Base-by-base conservation (phyloP, 768 basidiomycete species). In the Tricholomella constricta region DNA sequence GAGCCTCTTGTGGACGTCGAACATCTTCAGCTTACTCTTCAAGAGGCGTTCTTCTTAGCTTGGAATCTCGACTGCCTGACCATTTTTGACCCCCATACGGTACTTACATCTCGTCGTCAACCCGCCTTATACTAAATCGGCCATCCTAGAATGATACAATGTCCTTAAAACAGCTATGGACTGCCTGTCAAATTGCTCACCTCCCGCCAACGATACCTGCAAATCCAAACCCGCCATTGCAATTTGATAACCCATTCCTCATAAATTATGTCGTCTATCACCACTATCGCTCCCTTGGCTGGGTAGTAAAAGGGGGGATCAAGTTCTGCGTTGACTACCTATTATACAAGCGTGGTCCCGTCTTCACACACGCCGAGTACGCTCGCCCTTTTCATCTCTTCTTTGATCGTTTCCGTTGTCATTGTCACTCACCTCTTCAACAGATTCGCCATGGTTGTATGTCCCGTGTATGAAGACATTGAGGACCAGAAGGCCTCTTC, bases 281-380 rank as follows among this genome's bases (percentile, higher is more conserved):
- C 67, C 94, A 98, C 69, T 98, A 90, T 65, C 84, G 96, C 14
- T 94, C 94, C 4, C 79, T 98, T 7, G 97, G 97, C 22, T 99
- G 96, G 97, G 91, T 98, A 17, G 86, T 97, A 57, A 93, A 94
- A 69, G 84, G 86, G 25, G 97, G 97, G 1, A 86, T 97, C 76
- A 99, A 99, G 69, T 99, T 99, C 70, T 98, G 95, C 62, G 89
- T 89, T 34, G 97, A 99, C 64, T 94, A 89, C 72, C 80, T 99
- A 9, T 72, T 98, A 23, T 99, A 99, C 69, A 94, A 92, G 61
- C 83, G 91, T 11, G 97, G 97, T 0, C 94, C 96, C 2, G 91
- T 96, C 1, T 98, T 98, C 69, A 76, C 86, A 4, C 97, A 99
- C 68, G 95, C 97, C 9, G 95, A 98, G 94, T 98, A 66, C 62